A percentile compares a stretch with the other conserved stretches of the same genome.
Conservation (phyloP, 768 basidiomycete genomes). For the Psilocybe subaeruginosa region DNA sequence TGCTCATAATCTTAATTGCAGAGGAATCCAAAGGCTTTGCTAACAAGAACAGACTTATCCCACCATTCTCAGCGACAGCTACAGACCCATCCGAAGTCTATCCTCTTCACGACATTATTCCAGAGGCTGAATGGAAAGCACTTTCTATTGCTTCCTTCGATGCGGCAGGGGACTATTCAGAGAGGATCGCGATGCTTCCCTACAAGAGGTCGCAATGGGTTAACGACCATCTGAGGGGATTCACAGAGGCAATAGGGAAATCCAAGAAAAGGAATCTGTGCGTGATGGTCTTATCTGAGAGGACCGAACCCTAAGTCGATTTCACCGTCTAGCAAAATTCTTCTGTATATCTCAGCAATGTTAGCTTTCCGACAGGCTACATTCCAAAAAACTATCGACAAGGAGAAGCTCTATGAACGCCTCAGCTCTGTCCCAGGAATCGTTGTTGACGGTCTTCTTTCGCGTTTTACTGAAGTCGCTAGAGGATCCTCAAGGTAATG, state of each 20-base stretch:
- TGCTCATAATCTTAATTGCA: constrained; percentile 27
- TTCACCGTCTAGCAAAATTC: constrained; percentile 57
- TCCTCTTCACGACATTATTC: constrained; percentile 73
- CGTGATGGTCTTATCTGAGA: constrained; percentile 26
- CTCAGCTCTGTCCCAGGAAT: constrained; percentile 61
- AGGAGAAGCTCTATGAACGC: constrained; percentile 56
- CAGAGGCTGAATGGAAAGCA: constrained; percentile 79
- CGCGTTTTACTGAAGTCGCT: constrained; percentile 79
- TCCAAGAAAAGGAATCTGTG: constrained; percentile 65
- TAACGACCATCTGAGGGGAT: constrained; percentile 58
- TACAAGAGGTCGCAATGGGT: constrained; percentile 71
- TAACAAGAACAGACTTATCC: constrained; percentile 74
- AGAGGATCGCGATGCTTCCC: constrained; percentile 61
- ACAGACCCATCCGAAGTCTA: constrained; percentile 74
- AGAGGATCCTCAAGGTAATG: constrained; percentile 69
- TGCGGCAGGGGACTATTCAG: constrained; percentile 46
- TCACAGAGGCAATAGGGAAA: constrained; percentile 50
- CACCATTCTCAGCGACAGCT: constrained; percentile 70
- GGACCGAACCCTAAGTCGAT: constrained; percentile 2
- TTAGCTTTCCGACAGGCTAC: constrained; percentile 63
- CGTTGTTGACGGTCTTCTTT: constrained; percentile 73
- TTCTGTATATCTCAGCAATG: constrained; percentile 85
- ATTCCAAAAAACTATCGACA: constrained; percentile 40
- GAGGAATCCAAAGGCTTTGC: constrained; percentile 69
- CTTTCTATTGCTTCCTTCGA: constrained; percentile 62